Evolutionary conservation across 352 stramenopile genomes (phyloP).

Genomic region (Paralagenidium karlingii): DNA sequence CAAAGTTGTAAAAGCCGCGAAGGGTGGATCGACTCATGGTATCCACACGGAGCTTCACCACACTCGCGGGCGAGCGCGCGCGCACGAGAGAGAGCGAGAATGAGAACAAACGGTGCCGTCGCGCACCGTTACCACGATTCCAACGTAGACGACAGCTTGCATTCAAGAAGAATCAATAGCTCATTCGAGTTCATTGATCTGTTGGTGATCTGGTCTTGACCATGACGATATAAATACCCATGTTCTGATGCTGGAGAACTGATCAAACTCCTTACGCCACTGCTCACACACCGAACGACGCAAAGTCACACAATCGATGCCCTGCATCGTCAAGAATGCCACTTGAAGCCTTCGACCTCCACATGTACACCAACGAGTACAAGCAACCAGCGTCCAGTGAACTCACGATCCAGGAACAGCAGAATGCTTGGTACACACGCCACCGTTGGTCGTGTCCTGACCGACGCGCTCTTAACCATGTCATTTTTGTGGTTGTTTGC

Average conservation of each 20-base stretch:
- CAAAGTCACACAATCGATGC: background rate
- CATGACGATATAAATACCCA: background rate
- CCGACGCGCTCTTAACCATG: background rate
- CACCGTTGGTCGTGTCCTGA: background rate
- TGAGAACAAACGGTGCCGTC: background rate
- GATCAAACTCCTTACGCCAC: background rate
- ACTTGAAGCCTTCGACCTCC: constrained; percentile 16
- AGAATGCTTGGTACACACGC: constrained; percentile 14
- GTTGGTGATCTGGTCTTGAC: background rate
- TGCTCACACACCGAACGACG: background rate
- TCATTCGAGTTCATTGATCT: background rate
- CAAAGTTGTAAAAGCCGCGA: constrained; percentile 56
- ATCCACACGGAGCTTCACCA: too few relatives aligned
- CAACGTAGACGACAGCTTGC: too few relatives aligned
- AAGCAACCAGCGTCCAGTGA: constrained; percentile 7
- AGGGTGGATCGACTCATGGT: constrained; percentile 48
- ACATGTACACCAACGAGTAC: constrained; percentile 23
- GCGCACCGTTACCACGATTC: too few relatives aligned
- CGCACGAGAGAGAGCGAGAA: constrained; percentile 2
- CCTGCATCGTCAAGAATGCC: background rate
- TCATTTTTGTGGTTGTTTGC: background rate
- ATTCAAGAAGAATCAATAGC: background rate
- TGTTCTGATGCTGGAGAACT: background rate
- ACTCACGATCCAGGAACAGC: constrained; percentile 8
- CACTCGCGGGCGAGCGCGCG: background rate